A percentile compares a stretch with the other conserved stretches of the same genome.
phyloP scores from a whole-genome alignment of 129 eudicot genomes.

The Glebionis coronaria region DNA sequence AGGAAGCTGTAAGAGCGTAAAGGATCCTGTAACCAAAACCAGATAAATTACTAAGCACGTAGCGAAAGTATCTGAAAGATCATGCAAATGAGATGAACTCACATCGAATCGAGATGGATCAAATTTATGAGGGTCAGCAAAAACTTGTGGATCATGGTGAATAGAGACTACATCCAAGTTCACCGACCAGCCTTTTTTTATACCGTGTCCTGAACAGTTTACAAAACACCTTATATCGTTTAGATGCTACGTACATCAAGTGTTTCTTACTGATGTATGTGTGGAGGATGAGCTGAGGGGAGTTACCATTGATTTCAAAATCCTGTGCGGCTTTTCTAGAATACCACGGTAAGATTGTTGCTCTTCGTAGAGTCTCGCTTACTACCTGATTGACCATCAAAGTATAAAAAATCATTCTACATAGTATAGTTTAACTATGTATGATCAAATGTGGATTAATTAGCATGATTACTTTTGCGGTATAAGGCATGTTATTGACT shows the following conservation, averaged over 20 bases:
- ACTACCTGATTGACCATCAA: conserved; percentile 43
- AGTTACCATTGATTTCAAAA: conserved; percentile 63
- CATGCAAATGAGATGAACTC: conserved; percentile 14
- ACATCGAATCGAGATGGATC: conserved; percentile 81
- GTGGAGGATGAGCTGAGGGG: too few relatives aligned
- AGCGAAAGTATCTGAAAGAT: neutral
- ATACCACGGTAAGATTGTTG: conserved; percentile 80
- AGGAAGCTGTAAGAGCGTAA: conserved; percentile 68
- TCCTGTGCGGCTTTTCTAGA: conserved; percentile 90
- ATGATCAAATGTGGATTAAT: neutral
- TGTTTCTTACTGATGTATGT: too few relatives aligned
- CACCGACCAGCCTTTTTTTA: conserved; percentile 73
- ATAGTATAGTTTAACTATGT: neutral
- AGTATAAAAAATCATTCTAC: neutral
- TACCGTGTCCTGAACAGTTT: conserved; percentile 42
- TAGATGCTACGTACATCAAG: neutral
- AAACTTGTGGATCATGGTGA: conserved; percentile 72
- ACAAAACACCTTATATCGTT: neutral
- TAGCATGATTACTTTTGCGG: conserved; percentile 45
- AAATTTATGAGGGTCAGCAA: conserved; percentile 56
- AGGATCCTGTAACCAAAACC: conserved; percentile 48
- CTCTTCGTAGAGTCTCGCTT: conserved; percentile 70
- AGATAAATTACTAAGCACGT: conserved; percentile 3
- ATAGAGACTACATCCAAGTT: conserved; percentile 86
- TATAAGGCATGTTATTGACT: conserved; percentile 78